Evolutionary conservation across 1,284 basidiomycete species (phyloP), one percentile per base, ranked within the genome.

Genomic region (Rhizopogon parksii): DNA sequence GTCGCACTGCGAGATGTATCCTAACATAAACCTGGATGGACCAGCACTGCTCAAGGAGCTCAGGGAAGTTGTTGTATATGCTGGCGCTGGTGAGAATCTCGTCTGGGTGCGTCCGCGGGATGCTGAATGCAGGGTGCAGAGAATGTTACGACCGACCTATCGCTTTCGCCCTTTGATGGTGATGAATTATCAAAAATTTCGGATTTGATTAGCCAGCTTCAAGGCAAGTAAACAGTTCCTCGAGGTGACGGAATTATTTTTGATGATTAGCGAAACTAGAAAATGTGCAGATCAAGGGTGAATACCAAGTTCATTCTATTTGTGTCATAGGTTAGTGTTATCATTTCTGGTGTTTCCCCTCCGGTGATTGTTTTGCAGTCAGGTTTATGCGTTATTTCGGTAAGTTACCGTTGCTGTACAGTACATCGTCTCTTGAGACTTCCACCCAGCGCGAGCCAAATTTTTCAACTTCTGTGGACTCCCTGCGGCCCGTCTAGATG

Each of bases 401-500:
- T 54, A 51, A 37, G 53, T 37, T 19, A 9, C 21, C 21, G 21
- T 24, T 6, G 7, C 9, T 12, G 15, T 17, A 15, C 4, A 30
- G 19, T 25, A 25, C 8, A n/a, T 7, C n/a, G 0, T 11, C 14
- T 36, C 27, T 37, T 45, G 15, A 6, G 14, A 5, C 11, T 6
- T 17, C 36, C 30, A 32, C 34, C 21, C 7, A 56, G 55, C 38
- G 12, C 50, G 27, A n/a, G 49, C 36, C 21, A 47, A 35, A 40
- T 68, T 70, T 49, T 40, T 67, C 40, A 67, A 73, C 49, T 66
- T 70, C 39, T 56, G 68, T 48, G 72, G 72, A 6, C 60, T 70
- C 52, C 53, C 57, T n/a, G 59, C 55, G 11, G 71, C 69, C 2
- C 70, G 72, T 12, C 56, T 73, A 7, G 53, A 61, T 36, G 54